These are phyloP conservation scores for Penicillium olsonii DNA, from an alignment of 2,329 filamentous ascomycete species.

Conservation along the genomic window DNA sequence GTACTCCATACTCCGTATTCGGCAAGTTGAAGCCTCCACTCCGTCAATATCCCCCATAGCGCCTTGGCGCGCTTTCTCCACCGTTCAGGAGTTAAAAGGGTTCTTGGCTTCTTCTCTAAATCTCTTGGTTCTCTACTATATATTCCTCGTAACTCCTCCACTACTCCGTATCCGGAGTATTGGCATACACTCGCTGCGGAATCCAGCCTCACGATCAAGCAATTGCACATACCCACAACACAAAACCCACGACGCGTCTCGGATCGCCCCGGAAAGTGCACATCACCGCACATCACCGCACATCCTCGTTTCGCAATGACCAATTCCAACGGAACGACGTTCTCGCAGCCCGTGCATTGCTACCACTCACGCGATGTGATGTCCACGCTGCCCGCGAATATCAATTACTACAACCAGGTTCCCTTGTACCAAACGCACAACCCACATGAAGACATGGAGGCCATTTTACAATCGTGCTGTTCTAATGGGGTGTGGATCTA, in stretches of 20 bases:
- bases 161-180: too few species aligned
- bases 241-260: constrained; percentile 1
- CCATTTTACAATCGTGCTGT: constrained; percentile 16
- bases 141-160: too few species aligned
- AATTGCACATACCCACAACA: not conserved
- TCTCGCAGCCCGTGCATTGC: constrained; percentile 13
- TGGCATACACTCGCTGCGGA: too few species aligned
- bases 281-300: not conserved
- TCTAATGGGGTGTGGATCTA: constrained; percentile 10
- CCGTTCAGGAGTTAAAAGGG: constrained; percentile 1
- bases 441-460: constrained; percentile 6
- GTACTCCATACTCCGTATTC: too few species aligned
- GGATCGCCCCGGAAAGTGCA: not conserved
- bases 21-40: not conserved
- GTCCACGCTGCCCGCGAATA: constrained; percentile 1
- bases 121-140: too few species aligned
- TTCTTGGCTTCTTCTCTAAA: not conserved
- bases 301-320: not conserved
- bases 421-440: constrained; percentile 16
- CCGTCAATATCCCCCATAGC: constrained; percentile 9
- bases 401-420: constrained; percentile 16
- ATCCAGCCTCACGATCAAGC: too few species aligned
- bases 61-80: constrained; percentile 5
- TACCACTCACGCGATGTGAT: constrained; percentile 11
- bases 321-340: constrained; percentile 4